Evolutionary conservation across 306 rosid species (phyloP).

Genomic region (Sesbania bispinosa): DNA sequence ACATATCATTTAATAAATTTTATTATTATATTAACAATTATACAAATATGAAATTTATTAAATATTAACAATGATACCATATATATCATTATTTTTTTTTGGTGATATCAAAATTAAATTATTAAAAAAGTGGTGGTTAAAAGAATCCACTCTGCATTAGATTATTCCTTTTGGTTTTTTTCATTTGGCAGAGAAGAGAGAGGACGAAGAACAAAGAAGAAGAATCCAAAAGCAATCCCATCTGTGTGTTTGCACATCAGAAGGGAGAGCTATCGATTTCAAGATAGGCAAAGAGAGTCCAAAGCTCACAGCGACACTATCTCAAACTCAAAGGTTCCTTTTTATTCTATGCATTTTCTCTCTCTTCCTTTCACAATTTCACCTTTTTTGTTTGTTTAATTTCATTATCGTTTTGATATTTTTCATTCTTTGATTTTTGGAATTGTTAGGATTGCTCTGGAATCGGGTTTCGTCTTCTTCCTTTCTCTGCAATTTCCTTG

Average conservation of each 20-base stretch:
- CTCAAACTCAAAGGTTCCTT: constrained; percentile 12
- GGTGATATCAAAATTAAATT: not conserved
- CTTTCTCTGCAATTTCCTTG: constrained; percentile 10
- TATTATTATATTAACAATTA: too few relatives aligned
- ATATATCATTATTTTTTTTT: not conserved
- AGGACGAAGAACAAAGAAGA: constrained; percentile 17
- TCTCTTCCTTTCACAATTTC: not conserved
- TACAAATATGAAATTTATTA: too few relatives aligned
- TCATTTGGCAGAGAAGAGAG: not conserved
- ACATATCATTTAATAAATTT: too few relatives aligned
- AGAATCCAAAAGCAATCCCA: constrained; percentile 37
- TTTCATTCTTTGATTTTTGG: not conserved
- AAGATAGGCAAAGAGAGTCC: not conserved
- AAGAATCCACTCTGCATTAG: not conserved
- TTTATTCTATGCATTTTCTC: not conserved
- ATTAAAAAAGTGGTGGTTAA: constrained; percentile 3
- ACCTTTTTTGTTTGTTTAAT: not conserved
- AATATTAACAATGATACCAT: not conserved
- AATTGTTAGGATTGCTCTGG: constrained; percentile 33
- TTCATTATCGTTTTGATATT: not conserved
- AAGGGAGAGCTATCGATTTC: constrained; percentile 26
- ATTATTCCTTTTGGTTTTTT: not conserved
- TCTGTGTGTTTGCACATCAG: constrained; percentile 43
- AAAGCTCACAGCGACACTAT: not conserved
- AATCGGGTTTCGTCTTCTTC: constrained; percentile 22